Percentiles rank a stretch among this genome's conserved stretches.
These are phyloP conservation scores for Aspergillus caelatus DNA, from an alignment of 2,329 filamentous ascomycete species.

Conservation along the genomic window DNA sequence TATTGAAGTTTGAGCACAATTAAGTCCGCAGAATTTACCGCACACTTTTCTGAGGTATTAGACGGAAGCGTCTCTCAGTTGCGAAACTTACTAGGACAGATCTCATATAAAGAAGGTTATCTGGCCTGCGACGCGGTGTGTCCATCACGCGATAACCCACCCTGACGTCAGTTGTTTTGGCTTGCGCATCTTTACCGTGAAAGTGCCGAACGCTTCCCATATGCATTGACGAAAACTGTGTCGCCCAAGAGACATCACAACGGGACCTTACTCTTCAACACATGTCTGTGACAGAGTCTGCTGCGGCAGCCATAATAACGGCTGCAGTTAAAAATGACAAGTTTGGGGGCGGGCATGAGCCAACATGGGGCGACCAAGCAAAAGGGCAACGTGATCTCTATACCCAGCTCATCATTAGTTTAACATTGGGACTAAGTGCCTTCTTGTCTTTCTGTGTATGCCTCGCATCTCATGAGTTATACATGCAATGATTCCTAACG, in stretches of 20 bases:
- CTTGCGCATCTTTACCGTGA: constrained; percentile 12
- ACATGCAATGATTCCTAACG: constrained; percentile 14
- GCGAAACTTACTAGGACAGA: not conserved
- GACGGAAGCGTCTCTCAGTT: not conserved
- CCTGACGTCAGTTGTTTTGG: constrained; percentile 32
- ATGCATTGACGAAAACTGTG: constrained; percentile 19
- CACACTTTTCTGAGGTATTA: constrained; percentile 2
- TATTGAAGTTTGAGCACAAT: constrained; percentile 14
- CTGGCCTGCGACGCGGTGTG: not conserved
- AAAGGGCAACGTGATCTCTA: constrained; percentile 43
- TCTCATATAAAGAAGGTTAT: not conserved
- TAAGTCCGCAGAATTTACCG: constrained; percentile 4
- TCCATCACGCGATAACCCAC: constrained; percentile 7
- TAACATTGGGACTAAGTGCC: constrained; percentile 45
- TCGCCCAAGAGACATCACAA: not conserved
- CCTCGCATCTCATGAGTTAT: not conserved
- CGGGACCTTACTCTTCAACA: constrained; percentile 7
- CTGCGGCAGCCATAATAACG: constrained; percentile 24
- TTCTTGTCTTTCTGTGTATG: constrained; percentile 52
- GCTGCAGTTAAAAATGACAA: constrained; percentile 25
- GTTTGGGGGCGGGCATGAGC: constrained; percentile 22
- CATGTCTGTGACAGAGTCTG: constrained; percentile 37
- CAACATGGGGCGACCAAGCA: constrained; percentile 35
- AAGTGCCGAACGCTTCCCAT: constrained; percentile 10
- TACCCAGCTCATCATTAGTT: constrained; percentile 49